Evolutionary conservation across 805 yeast genomes (phyloP).

Genomic region (Candida berthetii): DNA sequence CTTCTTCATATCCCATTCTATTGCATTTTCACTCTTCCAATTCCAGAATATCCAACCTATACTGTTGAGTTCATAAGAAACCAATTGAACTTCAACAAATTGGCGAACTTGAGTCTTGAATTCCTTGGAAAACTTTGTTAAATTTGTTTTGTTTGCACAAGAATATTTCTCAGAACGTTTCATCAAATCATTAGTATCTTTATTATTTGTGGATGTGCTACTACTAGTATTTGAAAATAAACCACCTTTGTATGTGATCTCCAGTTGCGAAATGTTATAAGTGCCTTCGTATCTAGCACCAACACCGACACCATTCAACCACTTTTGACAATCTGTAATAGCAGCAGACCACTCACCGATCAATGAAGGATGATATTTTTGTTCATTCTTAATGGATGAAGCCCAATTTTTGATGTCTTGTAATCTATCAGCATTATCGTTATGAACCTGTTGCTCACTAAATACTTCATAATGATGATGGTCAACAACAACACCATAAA

Average conservation of each 20-base stretch:
- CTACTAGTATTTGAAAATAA: background rate
- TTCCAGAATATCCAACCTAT: constrained; percentile 71
- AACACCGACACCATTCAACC: constrained; percentile 64
- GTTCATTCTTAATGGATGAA: constrained; percentile 17
- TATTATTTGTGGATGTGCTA: background rate
- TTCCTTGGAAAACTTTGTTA: constrained; percentile 33
- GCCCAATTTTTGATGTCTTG: constrained; percentile 27
- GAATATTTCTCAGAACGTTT: background rate
- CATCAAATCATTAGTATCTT: background rate
- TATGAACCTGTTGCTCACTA: constrained; percentile 51
- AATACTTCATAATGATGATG: constrained; percentile 93
- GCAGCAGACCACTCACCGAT: constrained; percentile 73
- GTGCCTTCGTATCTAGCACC: constrained; percentile 60
- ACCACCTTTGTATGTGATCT: background rate
- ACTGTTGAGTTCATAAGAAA: constrained; percentile 37
- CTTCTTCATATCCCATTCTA: constrained; percentile 60
- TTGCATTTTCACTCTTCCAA: constrained; percentile 57
- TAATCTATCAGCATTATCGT: constrained; percentile 25
- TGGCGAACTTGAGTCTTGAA: constrained; percentile 41
- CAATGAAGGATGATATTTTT: constrained; percentile 42
- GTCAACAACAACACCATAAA: constrained; percentile 65
- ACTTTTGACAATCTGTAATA: constrained; percentile 61
- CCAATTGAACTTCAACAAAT: constrained; percentile 56
- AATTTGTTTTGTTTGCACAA: constrained; percentile 18
- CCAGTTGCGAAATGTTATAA: constrained; percentile 19